Evolutionary conservation across 208 protist genomes (phyloP).

Genomic region (Herpetomonas samuelpessoai): DNA sequence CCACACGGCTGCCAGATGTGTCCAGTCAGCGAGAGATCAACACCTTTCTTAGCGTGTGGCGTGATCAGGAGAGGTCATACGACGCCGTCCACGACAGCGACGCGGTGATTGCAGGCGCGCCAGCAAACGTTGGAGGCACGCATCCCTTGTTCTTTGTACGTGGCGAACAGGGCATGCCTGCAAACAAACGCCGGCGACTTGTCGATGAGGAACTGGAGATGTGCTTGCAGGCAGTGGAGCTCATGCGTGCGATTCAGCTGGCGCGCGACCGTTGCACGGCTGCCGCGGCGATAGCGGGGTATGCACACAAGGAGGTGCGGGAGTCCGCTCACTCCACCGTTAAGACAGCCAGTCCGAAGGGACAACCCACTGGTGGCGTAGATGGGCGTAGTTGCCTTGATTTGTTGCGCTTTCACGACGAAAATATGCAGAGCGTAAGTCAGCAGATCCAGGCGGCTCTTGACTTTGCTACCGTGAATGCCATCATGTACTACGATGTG

Average conservation of each 20-base stretch:
- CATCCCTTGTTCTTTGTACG: conserved; percentile 38
- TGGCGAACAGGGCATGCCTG: conserved; percentile 52
- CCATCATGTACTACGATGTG: conserved; percentile 79
- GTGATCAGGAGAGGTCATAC: conserved; percentile 43
- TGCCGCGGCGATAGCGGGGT: conserved; percentile 1
- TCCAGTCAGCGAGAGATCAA: conserved; percentile 83
- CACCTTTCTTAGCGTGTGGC: conserved; percentile 84
- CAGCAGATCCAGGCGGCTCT: conserved; percentile 59
- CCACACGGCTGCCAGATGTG: conserved; percentile 78
- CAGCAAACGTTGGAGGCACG: conserved; percentile 1
- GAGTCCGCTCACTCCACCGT: not conserved
- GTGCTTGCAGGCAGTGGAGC: conserved; percentile 71
- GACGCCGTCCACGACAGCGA: conserved; percentile 24
- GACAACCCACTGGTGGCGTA: not conserved
- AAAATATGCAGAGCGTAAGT: conserved; percentile 53
- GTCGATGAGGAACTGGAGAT: conserved; percentile 56
- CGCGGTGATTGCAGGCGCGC: not conserved
- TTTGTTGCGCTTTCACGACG: conserved; percentile 24
- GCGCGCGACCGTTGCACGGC: conserved; percentile 35
- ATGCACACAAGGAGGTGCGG: conserved; percentile 2
- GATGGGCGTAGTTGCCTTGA: too few species aligned
- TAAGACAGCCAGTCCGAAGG: not conserved
- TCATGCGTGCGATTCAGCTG: conserved; percentile 63
- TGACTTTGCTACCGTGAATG: conserved; percentile 72
- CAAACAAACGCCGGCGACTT: conserved; percentile 33